Conservation (phyloP, 257 asterid genomes). For the Anisodus tanguticus region DNA sequence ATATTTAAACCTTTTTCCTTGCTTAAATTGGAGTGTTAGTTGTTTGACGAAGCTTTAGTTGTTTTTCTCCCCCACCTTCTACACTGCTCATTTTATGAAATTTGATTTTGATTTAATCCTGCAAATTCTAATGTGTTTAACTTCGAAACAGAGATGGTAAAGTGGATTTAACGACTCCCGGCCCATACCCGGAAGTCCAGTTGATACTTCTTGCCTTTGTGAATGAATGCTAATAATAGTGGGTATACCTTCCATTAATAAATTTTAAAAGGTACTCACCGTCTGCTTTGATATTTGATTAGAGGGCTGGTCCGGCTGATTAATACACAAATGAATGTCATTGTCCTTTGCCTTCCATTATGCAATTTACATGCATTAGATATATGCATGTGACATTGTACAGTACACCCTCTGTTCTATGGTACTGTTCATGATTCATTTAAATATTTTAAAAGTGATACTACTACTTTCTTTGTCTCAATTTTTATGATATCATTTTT, state of each 20-base stretch:
- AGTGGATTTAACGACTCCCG: background rate
- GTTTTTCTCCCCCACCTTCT: background rate
- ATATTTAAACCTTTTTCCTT: too few species aligned
- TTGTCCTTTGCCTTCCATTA: background rate
- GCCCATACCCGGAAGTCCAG: background rate
- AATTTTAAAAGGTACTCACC: background rate
- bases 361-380: background rate
- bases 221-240: constrained; percentile 15
- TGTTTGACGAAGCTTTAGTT: too few species aligned
- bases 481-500: background rate
- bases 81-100: background rate
- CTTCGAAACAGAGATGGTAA: background rate
- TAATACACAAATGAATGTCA: constrained; percentile 14
- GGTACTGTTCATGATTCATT: background rate
- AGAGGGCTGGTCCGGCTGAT: constrained; percentile 4
- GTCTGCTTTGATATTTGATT: background rate
- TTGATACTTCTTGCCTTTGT: background rate
- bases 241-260: background rate
- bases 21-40: too few species aligned
- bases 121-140: background rate
- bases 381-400: background rate
- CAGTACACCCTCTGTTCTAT: background rate
- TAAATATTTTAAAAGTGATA: background rate
- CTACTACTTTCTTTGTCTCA: background rate
- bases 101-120: background rate